These are phyloP conservation scores for Paramyrothecium sp. DNA, from an alignment of 2,329 filamentous ascomycete genomes.

Conservation along the genomic window DNA sequence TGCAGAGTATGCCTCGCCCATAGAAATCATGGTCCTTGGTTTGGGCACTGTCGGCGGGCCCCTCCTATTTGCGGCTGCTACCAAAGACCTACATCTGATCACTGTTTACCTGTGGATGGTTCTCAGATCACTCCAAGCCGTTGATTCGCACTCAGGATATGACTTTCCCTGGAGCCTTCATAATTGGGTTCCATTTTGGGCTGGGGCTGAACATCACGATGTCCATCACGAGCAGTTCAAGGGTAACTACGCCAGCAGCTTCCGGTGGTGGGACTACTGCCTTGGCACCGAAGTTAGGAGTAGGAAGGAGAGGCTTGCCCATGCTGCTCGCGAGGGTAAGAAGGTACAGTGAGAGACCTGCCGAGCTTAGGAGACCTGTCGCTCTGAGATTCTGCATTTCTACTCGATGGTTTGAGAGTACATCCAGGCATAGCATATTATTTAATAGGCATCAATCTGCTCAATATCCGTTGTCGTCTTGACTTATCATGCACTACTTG, in stretches of 20 bases:
- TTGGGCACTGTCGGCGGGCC: conserved; percentile 81
- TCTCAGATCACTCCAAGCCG: conserved; percentile 90
- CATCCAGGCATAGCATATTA: too few relatives aligned
- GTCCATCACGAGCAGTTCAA: conserved; percentile 98
- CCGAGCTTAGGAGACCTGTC: too few relatives aligned
- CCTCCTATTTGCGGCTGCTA: conserved; percentile 79
- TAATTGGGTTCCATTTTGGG: conserved; percentile 97
- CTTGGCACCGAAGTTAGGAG: conserved; percentile 89
- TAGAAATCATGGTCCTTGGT: conserved; percentile 93
- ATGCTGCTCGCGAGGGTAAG: conserved; percentile 54
- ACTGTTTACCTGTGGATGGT: conserved; percentile 99
- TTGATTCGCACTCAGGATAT: conserved; percentile 96
- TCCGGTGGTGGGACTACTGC: conserved; percentile 97
- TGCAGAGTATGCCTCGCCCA: conserved; percentile 95
- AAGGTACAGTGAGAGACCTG: conserved; percentile 70
- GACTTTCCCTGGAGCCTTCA: conserved; percentile 98
- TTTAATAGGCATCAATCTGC: too few relatives aligned
- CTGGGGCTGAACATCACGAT: conserved; percentile 94
- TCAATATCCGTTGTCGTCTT: too few relatives aligned
- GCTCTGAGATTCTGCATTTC: too few relatives aligned
- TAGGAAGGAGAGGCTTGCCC: conserved; percentile 71
- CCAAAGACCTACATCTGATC: conserved; percentile 84
- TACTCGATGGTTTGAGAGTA: too few relatives aligned
- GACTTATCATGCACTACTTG: too few relatives aligned
- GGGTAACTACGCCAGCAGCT: conserved; percentile 96